phyloP scores from a whole-genome alignment of 1,139 yeast species.

The Scheffersomyces cryptocercus region DNA sequence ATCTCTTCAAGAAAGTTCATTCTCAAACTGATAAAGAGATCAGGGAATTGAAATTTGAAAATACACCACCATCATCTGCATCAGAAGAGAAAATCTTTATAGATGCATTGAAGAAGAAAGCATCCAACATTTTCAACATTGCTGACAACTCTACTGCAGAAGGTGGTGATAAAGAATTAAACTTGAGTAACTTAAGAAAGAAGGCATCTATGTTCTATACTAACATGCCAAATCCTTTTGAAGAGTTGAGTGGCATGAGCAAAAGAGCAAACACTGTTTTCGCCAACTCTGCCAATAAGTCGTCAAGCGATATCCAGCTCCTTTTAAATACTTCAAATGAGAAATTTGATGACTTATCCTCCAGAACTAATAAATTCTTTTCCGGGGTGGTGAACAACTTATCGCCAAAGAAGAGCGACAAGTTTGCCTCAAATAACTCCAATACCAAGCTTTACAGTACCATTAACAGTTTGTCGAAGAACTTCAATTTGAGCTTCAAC shows the following conservation, averaged over 20 bases:
- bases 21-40: constrained; percentile 7
- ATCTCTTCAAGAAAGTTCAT: constrained; percentile 10
- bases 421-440: background rate
- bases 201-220: constrained; percentile 24
- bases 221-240: constrained; percentile 2
- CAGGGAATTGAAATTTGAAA: background rate
- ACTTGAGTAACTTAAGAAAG: constrained; percentile 13
- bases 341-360: constrained; percentile 10
- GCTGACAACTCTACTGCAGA: constrained; percentile 2
- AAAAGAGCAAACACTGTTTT: constrained; percentile 9
- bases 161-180: background rate
- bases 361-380: constrained; percentile 15
- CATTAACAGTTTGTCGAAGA: background rate
- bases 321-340: constrained; percentile 8
- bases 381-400: constrained; percentile 14
- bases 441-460: background rate
- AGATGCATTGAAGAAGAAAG: constrained; percentile 4
- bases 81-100: background rate
- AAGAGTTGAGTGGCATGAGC: constrained; percentile 4
- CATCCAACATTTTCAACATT: constrained; percentile 7
- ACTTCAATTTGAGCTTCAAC: constrained; percentile 2
- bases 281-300: background rate
- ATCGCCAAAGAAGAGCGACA: constrained; percentile 12
- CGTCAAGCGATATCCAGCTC: constrained; percentile 3
- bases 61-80: background rate